phyloP scores from a whole-genome alignment of 1,284 basidiomycete species.

The Trametes pubescens region DNA sequence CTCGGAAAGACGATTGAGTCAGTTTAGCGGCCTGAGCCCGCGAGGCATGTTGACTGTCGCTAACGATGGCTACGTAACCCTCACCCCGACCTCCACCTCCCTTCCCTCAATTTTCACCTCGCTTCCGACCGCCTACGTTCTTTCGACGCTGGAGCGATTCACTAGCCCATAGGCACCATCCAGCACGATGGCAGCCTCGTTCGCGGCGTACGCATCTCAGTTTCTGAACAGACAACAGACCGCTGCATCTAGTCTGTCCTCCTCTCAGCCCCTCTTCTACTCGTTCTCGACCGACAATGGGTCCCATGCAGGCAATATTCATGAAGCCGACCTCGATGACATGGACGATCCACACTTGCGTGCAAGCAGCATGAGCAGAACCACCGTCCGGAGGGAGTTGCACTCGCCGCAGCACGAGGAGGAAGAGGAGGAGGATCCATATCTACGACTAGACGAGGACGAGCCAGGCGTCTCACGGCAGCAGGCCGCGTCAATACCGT shows the following conservation, averaged over 20 bases:
- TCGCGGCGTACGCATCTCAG: conserved; percentile 73
- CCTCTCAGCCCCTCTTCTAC: conserved; percentile 82
- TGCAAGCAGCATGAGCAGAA: conserved; percentile 48
- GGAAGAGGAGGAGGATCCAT: conserved; percentile 72
- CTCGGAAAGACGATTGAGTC: conserved; percentile 25
- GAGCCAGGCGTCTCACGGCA: conserved; percentile 51
- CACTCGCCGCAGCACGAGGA: conserved; percentile 48
- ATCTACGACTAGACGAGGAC: conserved; percentile 72
- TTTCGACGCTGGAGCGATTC: conserved; percentile 21
- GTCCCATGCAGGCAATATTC: conserved; percentile 59
- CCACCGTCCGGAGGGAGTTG: conserved; percentile 38
- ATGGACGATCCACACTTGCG: conserved; percentile 75
- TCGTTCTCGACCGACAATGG: conserved; percentile 80
- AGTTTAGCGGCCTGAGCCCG: conserved; percentile 30
- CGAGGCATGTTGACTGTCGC: conserved; percentile 30
- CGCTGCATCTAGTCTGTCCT: conserved; percentile 54
- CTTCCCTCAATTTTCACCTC: conserved; percentile 12
- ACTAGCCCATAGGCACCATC: conserved; percentile 11
- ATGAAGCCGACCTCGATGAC: conserved; percentile 69
- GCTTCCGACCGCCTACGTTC: conserved; percentile 5
- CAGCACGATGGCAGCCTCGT: conserved; percentile 59
- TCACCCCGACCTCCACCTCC: conserved; percentile 27
- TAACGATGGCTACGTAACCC: conserved; percentile 33
- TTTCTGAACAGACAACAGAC: conserved; percentile 64
- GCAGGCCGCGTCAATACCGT: conserved; percentile 57